phyloP scores from a whole-genome alignment of 345 rosid species.

The Eucalyptus rudis region DNA sequence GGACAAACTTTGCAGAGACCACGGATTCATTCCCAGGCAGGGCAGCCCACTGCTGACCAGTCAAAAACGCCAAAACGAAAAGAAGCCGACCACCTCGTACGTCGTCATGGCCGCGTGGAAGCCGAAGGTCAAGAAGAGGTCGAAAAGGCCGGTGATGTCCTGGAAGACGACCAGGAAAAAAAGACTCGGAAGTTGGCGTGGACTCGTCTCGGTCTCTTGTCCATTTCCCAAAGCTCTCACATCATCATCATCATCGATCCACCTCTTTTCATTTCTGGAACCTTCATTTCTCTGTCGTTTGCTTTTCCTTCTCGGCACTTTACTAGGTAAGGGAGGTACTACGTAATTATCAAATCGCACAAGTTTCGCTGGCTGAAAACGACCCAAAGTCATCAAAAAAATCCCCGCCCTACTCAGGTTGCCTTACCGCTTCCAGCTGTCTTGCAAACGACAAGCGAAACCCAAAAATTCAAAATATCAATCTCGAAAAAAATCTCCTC shows the following conservation, averaged over 20 bases:
- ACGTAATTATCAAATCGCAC: not conserved
- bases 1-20: not conserved
- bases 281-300: not conserved
- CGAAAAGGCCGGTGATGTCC: not conserved
- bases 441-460: not conserved
- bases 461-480: not conserved
- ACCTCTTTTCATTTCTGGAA: not conserved
- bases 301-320: not conserved
- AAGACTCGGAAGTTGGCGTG: not conserved
- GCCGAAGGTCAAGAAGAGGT: not conserved
- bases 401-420: not conserved
- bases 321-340: not conserved
- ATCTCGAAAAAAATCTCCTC: fast-evolving
- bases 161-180: not conserved
- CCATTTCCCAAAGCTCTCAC: not conserved
- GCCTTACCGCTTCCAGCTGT: not conserved
- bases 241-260: not conserved
- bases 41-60: not conserved
- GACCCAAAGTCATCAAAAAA: not conserved
- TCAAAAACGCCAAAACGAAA: not conserved
- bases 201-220: not conserved
- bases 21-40: not conserved
- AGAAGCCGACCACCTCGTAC: not conserved
- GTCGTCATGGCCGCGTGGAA: not conserved
- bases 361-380: not conserved